A percentile compares a stretch with the other conserved stretches of the same genome.
Conservation (phyloP, 169 alveolate genomes). For the Eimeria acervulina region DNA sequence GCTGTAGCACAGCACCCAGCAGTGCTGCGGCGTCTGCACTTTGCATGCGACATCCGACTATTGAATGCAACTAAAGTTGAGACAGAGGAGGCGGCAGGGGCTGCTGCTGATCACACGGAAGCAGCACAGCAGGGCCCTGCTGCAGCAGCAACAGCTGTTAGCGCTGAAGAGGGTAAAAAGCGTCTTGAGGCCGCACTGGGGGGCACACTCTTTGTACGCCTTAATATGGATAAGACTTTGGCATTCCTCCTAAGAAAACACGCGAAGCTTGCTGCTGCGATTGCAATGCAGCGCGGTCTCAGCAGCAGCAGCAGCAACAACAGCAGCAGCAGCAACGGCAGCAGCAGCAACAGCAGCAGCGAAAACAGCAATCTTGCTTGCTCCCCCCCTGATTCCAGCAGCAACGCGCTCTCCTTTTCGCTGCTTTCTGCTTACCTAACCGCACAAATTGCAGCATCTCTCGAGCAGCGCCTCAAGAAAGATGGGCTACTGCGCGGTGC, state of each 20-base stretch:
- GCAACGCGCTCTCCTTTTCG: slow-evolving; percentile 37
- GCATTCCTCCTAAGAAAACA: background rate
- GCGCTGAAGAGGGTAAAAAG: background rate
- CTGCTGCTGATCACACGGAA: background rate
- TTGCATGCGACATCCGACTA: slow-evolving; percentile 24
- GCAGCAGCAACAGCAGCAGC: too few relatives aligned
- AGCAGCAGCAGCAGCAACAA: slow-evolving; percentile 21
- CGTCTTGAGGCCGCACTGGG: background rate
- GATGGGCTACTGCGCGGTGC: background rate
- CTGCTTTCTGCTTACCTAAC: slow-evolving; percentile 36
- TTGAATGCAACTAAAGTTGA: background rate
- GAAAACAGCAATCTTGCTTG: background rate
- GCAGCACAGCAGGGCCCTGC: background rate
- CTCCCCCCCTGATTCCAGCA: slow-evolving; percentile 6
- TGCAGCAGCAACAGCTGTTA: slow-evolving; percentile 12
- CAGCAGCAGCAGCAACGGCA: slow-evolving; percentile 30
- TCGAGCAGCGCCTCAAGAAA: slow-evolving; percentile 42
- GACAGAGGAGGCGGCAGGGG: background rate
- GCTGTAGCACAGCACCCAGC: slow-evolving; percentile 60
- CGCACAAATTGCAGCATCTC: background rate
- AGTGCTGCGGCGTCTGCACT: slow-evolving; percentile 48
- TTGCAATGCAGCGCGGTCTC: background rate
- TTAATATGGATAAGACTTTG: background rate
- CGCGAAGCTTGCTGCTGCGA: background rate
- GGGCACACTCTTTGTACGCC: background rate